These are phyloP conservation scores for Fomitopsis betulina DNA, from an alignment of 1,284 basidiomycete species.

Conservation along the genomic window DNA sequence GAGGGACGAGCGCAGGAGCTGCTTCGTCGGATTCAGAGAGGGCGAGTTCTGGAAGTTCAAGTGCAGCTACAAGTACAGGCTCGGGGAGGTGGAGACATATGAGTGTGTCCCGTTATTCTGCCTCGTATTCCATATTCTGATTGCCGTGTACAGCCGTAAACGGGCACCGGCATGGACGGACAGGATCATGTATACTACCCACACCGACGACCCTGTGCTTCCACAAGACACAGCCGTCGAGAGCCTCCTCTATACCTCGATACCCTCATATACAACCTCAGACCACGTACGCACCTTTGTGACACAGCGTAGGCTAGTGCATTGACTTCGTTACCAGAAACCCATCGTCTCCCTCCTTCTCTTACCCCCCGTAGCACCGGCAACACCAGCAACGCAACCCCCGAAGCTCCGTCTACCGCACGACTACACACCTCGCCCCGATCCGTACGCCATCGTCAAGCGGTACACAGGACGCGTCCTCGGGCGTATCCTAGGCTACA, in stretches of 20 bases:
- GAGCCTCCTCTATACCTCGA: slow-evolving; percentile 68
- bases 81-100: slow-evolving; percentile 79
- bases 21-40: slow-evolving; percentile 74
- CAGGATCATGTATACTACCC: slow-evolving; percentile 83
- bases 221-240: slow-evolving; percentile 50
- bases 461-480: slow-evolving; percentile 57
- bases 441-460: slow-evolving; percentile 51
- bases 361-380: slow-evolving; percentile 39
- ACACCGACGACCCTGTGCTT: slow-evolving; percentile 58
- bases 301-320: neutral
- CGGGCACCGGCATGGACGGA: slow-evolving; percentile 94
- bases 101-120: slow-evolving; percentile 43
- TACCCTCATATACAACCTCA: slow-evolving; percentile 73
- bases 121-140: neutral
- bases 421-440: slow-evolving; percentile 45
- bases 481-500: slow-evolving; percentile 69
- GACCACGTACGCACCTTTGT: slow-evolving; percentile 52
- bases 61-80: slow-evolving; percentile 84
- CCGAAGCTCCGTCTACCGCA: slow-evolving; percentile 48
- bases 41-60: slow-evolving; percentile 84
- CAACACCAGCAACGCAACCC: slow-evolving; percentile 17
- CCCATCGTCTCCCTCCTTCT: slow-evolving; percentile 61
- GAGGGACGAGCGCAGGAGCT: slow-evolving; percentile 50
- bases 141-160: slow-evolving; percentile 44
- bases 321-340: slow-evolving; percentile 43